Percentiles rank a stretch among this genome's conserved stretches.
Evolutionary conservation across 495 filamentous ascomycete genomes (phyloP).

Genomic region (Darksidea phi): DNA sequence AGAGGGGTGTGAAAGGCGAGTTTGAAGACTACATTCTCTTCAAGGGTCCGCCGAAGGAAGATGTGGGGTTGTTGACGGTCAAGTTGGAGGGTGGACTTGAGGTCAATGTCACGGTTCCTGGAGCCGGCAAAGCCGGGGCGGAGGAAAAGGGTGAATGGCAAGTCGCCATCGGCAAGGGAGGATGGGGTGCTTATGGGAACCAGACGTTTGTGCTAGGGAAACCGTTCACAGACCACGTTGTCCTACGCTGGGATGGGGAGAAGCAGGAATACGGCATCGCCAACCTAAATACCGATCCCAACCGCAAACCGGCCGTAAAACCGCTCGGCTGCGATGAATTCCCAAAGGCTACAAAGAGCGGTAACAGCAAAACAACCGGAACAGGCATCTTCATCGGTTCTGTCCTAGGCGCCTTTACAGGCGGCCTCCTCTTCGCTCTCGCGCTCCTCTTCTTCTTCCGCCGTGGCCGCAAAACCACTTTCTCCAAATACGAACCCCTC

Average conservation of each 20-base stretch:
- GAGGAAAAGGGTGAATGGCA: conserved; percentile 6
- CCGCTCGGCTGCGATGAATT: conserved; percentile 11
- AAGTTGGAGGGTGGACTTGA: conserved; percentile 10
- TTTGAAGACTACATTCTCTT: conserved; percentile 9
- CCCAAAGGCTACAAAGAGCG: background rate
- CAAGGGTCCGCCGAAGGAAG: background rate
- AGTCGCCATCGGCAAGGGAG: conserved; percentile 8
- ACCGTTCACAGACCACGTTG: conserved; percentile 9
- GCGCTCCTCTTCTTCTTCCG: conserved; percentile 5
- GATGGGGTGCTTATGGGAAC: conserved; percentile 11
- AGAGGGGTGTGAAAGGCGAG: background rate
- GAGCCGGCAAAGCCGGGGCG: background rate
- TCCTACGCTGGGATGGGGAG: conserved; percentile 10
- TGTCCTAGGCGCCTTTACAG: conserved; percentile 6
- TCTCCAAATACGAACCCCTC: conserved; percentile 1
- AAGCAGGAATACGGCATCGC: conserved; percentile 12
- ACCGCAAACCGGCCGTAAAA: background rate
- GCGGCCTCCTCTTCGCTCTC: background rate
- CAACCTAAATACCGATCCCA: background rate
- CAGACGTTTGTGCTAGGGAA: conserved; percentile 4
- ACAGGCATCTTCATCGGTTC: conserved; percentile 5
- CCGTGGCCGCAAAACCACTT: background rate
- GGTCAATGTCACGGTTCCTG: conserved; percentile 12
- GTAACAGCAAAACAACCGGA: background rate
- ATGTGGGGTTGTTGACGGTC: background rate